phyloP scores from a whole-genome alignment of 2,329 filamentous ascomycete species.

The Magnaporthiopsis poae region DNA sequence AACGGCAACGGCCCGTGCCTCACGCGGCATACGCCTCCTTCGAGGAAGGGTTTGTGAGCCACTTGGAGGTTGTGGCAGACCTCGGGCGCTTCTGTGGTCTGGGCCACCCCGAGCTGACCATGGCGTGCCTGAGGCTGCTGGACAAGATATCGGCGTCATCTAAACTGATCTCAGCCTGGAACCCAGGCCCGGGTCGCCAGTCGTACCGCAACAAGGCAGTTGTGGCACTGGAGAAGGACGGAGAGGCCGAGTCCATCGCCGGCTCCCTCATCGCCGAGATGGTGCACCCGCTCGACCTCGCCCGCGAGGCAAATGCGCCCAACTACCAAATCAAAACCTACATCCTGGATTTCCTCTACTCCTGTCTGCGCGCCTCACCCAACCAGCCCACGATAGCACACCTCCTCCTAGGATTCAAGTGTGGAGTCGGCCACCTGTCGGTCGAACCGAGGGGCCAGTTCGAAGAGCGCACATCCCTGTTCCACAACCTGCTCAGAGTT shows the following conservation, averaged over 20 bases:
- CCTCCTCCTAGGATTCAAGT: constrained; percentile 77
- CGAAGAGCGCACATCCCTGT: constrained; percentile 61
- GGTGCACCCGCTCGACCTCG: constrained; percentile 59
- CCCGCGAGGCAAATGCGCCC: constrained; percentile 57
- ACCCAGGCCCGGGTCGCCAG: constrained; percentile 49
- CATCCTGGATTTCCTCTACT: constrained; percentile 76
- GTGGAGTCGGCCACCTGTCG: constrained; percentile 59
- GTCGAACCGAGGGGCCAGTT: constrained; percentile 62
- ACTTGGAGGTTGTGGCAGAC: constrained; percentile 68
- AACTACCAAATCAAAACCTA: constrained; percentile 74
- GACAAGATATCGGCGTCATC: constrained; percentile 78
- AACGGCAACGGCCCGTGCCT: constrained; percentile 52
- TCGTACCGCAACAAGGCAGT: constrained; percentile 73
- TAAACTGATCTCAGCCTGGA: constrained; percentile 64
- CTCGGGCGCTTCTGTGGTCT: constrained; percentile 80
- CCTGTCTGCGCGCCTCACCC: constrained; percentile 65
- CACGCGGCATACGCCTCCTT: constrained; percentile 77
- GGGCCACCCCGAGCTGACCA: constrained; percentile 68
- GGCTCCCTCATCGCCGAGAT: constrained; percentile 62
- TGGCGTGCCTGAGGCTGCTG: constrained; percentile 71
- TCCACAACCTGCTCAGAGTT: constrained; percentile 71
- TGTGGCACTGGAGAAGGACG: constrained; percentile 73
- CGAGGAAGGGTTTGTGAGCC: constrained; percentile 79
- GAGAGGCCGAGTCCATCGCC: constrained; percentile 70
- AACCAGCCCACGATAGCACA: constrained; percentile 81